These are phyloP conservation scores for Aspergillus baeticus DNA, from an alignment of 495 filamentous ascomycete genomes.

Conservation along the genomic window DNA sequence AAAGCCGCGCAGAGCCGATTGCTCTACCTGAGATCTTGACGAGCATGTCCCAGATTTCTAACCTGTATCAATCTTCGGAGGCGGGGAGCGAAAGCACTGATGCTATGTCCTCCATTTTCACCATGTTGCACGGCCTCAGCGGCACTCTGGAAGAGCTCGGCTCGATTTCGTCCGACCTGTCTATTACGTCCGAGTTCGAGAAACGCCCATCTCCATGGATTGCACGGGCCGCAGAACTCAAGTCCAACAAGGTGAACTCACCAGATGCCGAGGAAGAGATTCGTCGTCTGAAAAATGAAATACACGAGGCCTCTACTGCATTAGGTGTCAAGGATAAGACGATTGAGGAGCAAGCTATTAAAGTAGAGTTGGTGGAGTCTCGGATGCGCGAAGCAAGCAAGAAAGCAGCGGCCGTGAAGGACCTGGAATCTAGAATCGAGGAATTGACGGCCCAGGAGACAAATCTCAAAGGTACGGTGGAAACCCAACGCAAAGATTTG, in stretches of 20 bases:
- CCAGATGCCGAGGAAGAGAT: conserved; percentile 80
- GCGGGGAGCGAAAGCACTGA: conserved; percentile 46
- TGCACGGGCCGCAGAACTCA: conserved; percentile 73
- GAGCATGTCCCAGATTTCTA: conserved; percentile 58
- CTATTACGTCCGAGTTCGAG: conserved; percentile 83
- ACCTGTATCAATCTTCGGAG: conserved; percentile 29
- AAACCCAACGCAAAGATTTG: conserved; percentile 43
- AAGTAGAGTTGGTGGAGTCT: conserved; percentile 55
- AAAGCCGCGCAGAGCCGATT: conserved; percentile 67
- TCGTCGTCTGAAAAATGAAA: conserved; percentile 70
- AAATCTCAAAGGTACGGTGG: conserved; percentile 36
- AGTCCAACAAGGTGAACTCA: conserved; percentile 71
- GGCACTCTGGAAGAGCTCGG: conserved; percentile 70
- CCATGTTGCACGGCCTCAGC: conserved; percentile 63
- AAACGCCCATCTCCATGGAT: conserved; percentile 76
- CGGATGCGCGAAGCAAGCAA: conserved; percentile 54
- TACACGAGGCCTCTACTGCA: conserved; percentile 58
- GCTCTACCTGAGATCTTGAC: conserved; percentile 63
- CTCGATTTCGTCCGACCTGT: conserved; percentile 69
- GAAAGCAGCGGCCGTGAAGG: conserved; percentile 46
- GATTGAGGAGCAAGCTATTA: conserved; percentile 80
- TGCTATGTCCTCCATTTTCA: conserved; percentile 68
- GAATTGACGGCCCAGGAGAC: conserved; percentile 48
- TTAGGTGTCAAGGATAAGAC: conserved; percentile 87
- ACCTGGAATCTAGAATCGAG: conserved; percentile 60